Base-by-base conservation (phyloP, 2,329 filamentous ascomycete genomes). In the Aspergillus fructus region DNA sequence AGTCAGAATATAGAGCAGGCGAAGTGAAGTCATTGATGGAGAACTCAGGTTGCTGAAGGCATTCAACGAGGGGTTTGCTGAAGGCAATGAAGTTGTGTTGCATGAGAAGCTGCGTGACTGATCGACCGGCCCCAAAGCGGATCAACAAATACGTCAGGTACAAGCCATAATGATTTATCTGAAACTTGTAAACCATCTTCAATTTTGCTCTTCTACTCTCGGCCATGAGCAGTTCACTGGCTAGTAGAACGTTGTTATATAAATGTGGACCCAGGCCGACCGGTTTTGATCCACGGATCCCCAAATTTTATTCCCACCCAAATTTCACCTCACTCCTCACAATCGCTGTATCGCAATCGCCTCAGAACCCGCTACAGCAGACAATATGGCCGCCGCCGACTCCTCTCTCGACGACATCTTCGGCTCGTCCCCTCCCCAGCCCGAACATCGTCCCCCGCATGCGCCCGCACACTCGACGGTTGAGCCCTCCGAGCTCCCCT, bases 401-500 rank as follows among this genome's bases (percentile, higher is more conserved):
- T 69, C 71, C 43, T 66, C 68, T 5, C 68, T 77, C 12, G 75
- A 76, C 59, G 75, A 77, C 57, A 74, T 77, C 64, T 77, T 77
- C 62, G 73, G 73, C 58, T 73, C 74, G 30, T 76, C 74, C 5
- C 74, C 74, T 15, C 71, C 68, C 3, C 39, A 37, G 23, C 49
- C 27, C 21, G 42, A 40, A 43, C 8, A 48, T 21, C 34, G 27
- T 21, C 42, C 19, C 34, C 15, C 41, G 49, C 17, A 46, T 43
- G 4, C 49, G 33, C n/a, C 41, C 41, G 12, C 17, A 30, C 34
- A 39, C 24, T 30, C 42, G 7, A 49, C 64, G n/a, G 24, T 53
- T 24, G 69, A 83, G 55, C 80, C 81, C 41, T 86, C 83, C n/a
- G 92, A 96, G 66, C 83, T 94, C 50, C 85, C 83, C 19, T 86